These are phyloP conservation scores for Penicillium canescens DNA, from an alignment of 495 filamentous ascomycete genomes.

Conservation along the genomic window DNA sequence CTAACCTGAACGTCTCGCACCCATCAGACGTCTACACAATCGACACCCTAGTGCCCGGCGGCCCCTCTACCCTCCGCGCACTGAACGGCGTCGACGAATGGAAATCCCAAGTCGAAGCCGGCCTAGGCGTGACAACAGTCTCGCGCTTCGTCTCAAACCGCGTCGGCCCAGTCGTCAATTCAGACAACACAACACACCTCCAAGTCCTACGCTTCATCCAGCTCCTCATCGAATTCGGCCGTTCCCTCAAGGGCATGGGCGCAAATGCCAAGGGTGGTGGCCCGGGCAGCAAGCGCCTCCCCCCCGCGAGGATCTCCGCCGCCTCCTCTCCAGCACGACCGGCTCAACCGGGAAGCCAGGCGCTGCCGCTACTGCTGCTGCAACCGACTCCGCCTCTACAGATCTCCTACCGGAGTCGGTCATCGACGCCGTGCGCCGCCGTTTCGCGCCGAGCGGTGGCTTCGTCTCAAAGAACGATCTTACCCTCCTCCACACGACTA, in stretches of 20 bases:
- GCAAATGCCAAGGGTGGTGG: slow-evolving; percentile 27
- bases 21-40: slow-evolving; percentile 83
- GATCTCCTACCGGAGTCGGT: slow-evolving; percentile 56
- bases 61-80: slow-evolving; percentile 48
- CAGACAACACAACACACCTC: slow-evolving; percentile 55
- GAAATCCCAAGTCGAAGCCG: slow-evolving; percentile 63
- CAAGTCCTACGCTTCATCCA: slow-evolving; percentile 62
- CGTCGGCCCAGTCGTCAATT: slow-evolving; percentile 55
- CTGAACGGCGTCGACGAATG: slow-evolving; percentile 70
- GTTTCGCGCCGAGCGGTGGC: slow-evolving; percentile 62
- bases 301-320: slow-evolving; percentile 42
- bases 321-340: slow-evolving; percentile 38
- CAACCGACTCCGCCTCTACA: slow-evolving; percentile 1
- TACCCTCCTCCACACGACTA: slow-evolving; percentile 66
- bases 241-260: slow-evolving; percentile 36
- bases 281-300: slow-evolving; percentile 41
- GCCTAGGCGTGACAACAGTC: slow-evolving; percentile 53
- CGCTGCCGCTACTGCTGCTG: slow-evolving; percentile 5
- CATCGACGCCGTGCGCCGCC: slow-evolving; percentile 65
- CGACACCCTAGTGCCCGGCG: slow-evolving; percentile 60
- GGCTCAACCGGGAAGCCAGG: slow-evolving; percentile 13
- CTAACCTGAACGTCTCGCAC: slow-evolving; percentile 69
- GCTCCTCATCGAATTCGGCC: slow-evolving; percentile 64
- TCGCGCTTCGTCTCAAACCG: slow-evolving; percentile 69
- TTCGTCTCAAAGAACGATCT: slow-evolving; percentile 61